A percentile compares a stretch with the other conserved stretches of the same genome.
Evolutionary conservation across 768 basidiomycete species (phyloP).

Genomic region (Agrocybe pediades): DNA sequence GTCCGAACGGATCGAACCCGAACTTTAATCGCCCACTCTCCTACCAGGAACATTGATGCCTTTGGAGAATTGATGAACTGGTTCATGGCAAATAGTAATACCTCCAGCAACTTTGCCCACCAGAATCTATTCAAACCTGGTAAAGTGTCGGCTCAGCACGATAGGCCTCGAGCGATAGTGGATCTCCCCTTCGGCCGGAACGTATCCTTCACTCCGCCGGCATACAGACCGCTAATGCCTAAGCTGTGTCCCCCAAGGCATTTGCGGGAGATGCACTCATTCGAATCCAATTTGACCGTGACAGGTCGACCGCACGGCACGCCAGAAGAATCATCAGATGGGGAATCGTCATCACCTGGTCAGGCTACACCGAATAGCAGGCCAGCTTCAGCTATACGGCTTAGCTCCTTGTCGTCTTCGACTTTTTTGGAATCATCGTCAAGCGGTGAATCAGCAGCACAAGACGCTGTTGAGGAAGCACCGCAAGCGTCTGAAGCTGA

Average conservation of each 20-base stretch:
- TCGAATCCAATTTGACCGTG: slow-evolving; percentile 81
- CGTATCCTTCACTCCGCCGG: slow-evolving; percentile 62
- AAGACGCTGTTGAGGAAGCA: no score
- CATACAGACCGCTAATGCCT: slow-evolving; percentile 42
- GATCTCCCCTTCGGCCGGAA: slow-evolving; percentile 65
- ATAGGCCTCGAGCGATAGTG: slow-evolving; percentile 33
- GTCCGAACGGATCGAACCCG: no score
- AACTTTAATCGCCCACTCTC: slow-evolving; percentile 26
- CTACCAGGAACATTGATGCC: slow-evolving; percentile 43
- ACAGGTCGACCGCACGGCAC: slow-evolving; percentile 64
- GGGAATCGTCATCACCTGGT: slow-evolving; percentile 18
- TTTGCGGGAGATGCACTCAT: slow-evolving; percentile 86
- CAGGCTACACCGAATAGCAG: slow-evolving; percentile 20
- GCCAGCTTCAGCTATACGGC: slow-evolving; percentile 31
- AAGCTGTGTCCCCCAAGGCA: slow-evolving; percentile 50
- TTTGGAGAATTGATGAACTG: slow-evolving; percentile 72
- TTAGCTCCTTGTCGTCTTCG: slow-evolving; percentile 17
- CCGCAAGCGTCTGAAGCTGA: slow-evolving; percentile 11
- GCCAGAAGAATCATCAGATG: slow-evolving; percentile 12
- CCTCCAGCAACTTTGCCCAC: slow-evolving; percentile 37
- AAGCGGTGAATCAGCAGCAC: not conserved
- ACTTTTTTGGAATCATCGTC: slow-evolving; percentile 2
- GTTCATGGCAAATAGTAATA: slow-evolving; percentile 40
- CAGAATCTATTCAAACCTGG: slow-evolving; percentile 30
- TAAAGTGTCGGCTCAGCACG: slow-evolving; percentile 24